Percentiles rank a stretch among this genome's conserved stretches.
Conservation (phyloP, 2,329 filamentous ascomycete species). For the Fusarium piperis region DNA sequence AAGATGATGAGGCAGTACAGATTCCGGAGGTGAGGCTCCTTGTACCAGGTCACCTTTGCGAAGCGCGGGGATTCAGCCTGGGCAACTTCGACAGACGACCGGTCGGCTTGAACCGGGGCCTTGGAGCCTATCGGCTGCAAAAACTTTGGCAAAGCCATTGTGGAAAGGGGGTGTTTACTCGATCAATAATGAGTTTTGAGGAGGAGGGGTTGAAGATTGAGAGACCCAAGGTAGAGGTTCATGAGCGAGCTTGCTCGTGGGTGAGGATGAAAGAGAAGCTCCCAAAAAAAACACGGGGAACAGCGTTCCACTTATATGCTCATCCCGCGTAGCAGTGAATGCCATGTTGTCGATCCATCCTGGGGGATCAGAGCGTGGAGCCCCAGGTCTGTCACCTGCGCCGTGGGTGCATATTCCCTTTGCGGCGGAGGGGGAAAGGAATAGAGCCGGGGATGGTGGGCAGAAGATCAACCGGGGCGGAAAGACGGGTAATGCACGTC, state of each 20-base stretch:
- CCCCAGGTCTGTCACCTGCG: slow-evolving; percentile 1
- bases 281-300: slow-evolving; percentile 16
- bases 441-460: slow-evolving; percentile 30
- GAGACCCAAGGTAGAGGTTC: neutral
- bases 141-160: slow-evolving; percentile 40
- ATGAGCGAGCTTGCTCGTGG: slow-evolving; percentile 21
- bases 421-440: slow-evolving; percentile 21
- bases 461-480: slow-evolving; percentile 33
- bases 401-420: slow-evolving; percentile 12
- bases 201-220: neutral
- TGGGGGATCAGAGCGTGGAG: slow-evolving; percentile 5
- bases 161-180: neutral
- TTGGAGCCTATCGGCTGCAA: slow-evolving; percentile 38
- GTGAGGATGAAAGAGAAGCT: slow-evolving; percentile 20
- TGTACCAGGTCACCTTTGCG: slow-evolving; percentile 65
- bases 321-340: neutral
- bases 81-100: slow-evolving; percentile 47
- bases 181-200: slow-evolving; percentile 4
- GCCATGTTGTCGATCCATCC: slow-evolving; percentile 9
- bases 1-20: slow-evolving; percentile 64
- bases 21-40: slow-evolving; percentile 64
- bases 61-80: slow-evolving; percentile 60
- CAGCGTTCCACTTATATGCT: slow-evolving; percentile 38
- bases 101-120: slow-evolving; percentile 11
- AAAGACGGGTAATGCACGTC: slow-evolving; percentile 31